Base-by-base conservation (phyloP, 768 basidiomycete genomes). In the Trametes sanguinea region DNA sequence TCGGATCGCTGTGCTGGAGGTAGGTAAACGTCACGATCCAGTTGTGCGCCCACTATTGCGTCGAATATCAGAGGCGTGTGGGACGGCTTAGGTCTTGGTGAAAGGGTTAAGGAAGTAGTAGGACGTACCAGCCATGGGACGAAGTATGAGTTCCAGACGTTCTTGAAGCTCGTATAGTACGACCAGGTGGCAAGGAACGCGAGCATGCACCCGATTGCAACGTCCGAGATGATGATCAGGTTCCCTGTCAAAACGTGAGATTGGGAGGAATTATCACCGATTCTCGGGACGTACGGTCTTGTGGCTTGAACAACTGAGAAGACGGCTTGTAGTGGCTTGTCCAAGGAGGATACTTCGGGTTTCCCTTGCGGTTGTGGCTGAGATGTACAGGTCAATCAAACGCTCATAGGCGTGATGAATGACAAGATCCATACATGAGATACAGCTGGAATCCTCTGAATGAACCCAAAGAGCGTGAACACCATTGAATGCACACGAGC, bases 111-210 rank as follows among this genome's bases (percentile, higher is more conserved):
- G 11, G 10, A 6, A 22, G 22, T 22, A 22, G 22, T 22, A 30
- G 9, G 13, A 70, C 74, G 46, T 62, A 83, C 82, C 30, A 84
- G 73, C 81, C 81, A 84, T 8, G 83, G 83, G 9, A 79, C 63
- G 51, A 82, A 67, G 70, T 84, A 84, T 48, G 80, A 73, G 27
- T 69, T 73, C 67, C 73, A 75, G 2, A 78, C 67, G 32, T 71
- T 68, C 2, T 62, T 51, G 70, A 71, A 77, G 16, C 80, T 74
- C 11, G 66, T 67, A 6, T 39, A 60, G 35, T 71, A 71, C 0
- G 68, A 71, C 62, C 74, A 81, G 1, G 64, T 27, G 3, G 63
- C 65, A 10, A 83, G 69, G 10, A 78, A 54, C 1, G 60, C 39
- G 3, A 81, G 59, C 80, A 82, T 82, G 32, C 56, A 65, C 6